Base-by-base conservation (phyloP, 225 moss, liverwort and hornwort species). In the Marchantia polymorpha region DNA sequence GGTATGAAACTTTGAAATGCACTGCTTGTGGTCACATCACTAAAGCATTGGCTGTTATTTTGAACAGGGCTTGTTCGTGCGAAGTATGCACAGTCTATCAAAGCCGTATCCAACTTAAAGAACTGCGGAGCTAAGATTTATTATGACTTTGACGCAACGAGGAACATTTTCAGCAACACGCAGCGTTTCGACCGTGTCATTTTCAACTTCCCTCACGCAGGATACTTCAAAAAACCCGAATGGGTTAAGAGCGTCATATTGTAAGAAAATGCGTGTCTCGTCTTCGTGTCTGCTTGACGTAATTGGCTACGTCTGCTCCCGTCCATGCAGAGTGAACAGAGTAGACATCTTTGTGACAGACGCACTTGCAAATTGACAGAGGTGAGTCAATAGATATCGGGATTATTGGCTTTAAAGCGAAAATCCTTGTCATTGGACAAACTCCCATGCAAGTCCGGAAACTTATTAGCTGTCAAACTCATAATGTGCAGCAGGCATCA, bases 161-260 rank as follows among this genome's bases (percentile, higher is more conserved):
- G 0, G 11, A 12, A 54, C 11, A 17, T 12, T 16, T 8, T 31
- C 12, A 64, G 0, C 9, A 16, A n/a, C 53, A 6, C 17, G 69
- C 12, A 23, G 17, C 47, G 7, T 20, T 79, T 79, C 14, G 69
- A 79, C 25, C 27, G 78, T 2, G 46, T 79, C 30, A 67, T 79
- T 16, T 79, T 79, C 54, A 79, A 79, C 39, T 79, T 79, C 22
- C 78, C 78, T 69, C 78, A 79, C 31, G 78, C 78, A 4, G 78
- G 78, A 10, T 79, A 79, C 69, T 79, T 79, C 69, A 69, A 69
- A 8, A 20, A 10, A 10, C 69, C 30, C 0, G 78, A 79, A 23
- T 69, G 52, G 30, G 19, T 15, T 3, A 68, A 52, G 10, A 53
- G 7, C 20, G 78, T 79, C 5, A 79, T 79, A 16, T 53, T 19